Percentiles rank a stretch among this genome's conserved stretches.
Conservation (phyloP, 495 filamentous ascomycete species). For the Trichodelitschia bisporula region DNA sequence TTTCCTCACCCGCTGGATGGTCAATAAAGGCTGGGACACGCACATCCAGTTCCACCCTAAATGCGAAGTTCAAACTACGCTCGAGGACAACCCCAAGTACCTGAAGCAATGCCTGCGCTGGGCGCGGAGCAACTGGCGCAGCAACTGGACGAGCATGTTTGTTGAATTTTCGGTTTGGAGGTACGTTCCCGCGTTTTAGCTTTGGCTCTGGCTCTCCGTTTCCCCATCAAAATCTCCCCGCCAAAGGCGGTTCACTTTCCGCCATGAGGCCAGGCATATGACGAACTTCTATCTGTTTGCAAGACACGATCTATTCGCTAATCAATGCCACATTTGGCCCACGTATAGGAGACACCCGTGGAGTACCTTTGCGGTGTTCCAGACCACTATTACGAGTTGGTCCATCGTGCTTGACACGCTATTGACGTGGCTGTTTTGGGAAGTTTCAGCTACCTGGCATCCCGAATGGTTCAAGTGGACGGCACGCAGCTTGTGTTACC, state of each 20-base stretch:
- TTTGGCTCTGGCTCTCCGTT: too few relatives aligned
- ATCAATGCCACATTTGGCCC: background rate
- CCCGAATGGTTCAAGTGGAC: background rate
- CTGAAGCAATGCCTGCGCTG: conserved; percentile 33
- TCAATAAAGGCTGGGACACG: conserved; percentile 28
- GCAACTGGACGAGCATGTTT: conserved; percentile 30
- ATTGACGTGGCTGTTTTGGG: conserved; percentile 16
- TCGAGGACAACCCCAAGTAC: conserved; percentile 30
- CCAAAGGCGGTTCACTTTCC: background rate
- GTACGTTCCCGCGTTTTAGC: too few relatives aligned
- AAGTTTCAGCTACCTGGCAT: conserved; percentile 1
- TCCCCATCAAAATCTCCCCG: too few relatives aligned
- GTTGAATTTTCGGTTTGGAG: conserved; percentile 24
- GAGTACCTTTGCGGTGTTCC: conserved; percentile 34
- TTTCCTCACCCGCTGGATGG: conserved; percentile 38
- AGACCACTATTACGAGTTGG: conserved; percentile 33
- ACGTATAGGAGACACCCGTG: conserved; percentile 27
- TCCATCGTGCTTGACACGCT: conserved; percentile 29
- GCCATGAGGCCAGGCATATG: background rate
- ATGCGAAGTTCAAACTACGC: conserved; percentile 31
- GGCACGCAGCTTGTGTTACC: conserved; percentile 6
- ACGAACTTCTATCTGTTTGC: background rate
- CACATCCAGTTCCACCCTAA: conserved; percentile 34
- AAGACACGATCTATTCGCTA: background rate
- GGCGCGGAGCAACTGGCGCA: conserved; percentile 41